Base-by-base conservation (phyloP, 257 asterid genomes). In the Gentiana straminea region DNA sequence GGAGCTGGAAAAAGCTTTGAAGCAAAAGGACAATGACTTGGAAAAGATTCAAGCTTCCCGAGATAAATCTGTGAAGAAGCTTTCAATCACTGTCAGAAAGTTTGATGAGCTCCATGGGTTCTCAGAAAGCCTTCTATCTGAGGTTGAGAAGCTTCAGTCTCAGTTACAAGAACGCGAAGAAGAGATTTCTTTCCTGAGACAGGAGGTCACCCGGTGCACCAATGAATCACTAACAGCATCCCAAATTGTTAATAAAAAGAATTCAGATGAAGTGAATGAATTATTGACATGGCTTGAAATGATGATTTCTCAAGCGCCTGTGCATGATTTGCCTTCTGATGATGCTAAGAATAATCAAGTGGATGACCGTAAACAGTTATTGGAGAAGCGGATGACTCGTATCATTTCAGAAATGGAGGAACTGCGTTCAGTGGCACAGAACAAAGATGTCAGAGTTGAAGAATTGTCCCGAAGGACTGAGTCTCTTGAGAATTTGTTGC, bases 181-280 rank as follows among this genome's bases (percentile, higher is more conserved):
- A 54, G 98, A 92, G 75, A 75, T 92, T 73, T 92, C 98, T 73
- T 92, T 92, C 74, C 93, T 92, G 61, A 72, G 98, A 78, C 93
- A 88, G 77, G 98, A 92, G 80, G 95, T 92, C 65, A 88, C 98
- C 45, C 75, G 98, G 75, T 85, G 94, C 84, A 88, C 97, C 3
- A 83, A 85, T 62, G 95, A 88, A 73, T 81, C 82, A 60, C 77
- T 92, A 61, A 67, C 89, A 64, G 79, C 80, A 35, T 68, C 94
- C 69, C 93, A 91, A 70, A 82, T 68, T 73, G 72, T 66, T 75
- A 81, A 76, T 78, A 78, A 74, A 74, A 80, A 62, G 67, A 61
- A 69, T 67, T 63, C 80, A 5, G 94, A 78, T 75, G 97, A 92
- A 79, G 61, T 85, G 67, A 75, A 71, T 64, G 89, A 74, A 55